These are phyloP conservation scores for Gelatoporia subvermispora DNA, from an alignment of 768 basidiomycete species.

Conservation along the genomic window DNA sequence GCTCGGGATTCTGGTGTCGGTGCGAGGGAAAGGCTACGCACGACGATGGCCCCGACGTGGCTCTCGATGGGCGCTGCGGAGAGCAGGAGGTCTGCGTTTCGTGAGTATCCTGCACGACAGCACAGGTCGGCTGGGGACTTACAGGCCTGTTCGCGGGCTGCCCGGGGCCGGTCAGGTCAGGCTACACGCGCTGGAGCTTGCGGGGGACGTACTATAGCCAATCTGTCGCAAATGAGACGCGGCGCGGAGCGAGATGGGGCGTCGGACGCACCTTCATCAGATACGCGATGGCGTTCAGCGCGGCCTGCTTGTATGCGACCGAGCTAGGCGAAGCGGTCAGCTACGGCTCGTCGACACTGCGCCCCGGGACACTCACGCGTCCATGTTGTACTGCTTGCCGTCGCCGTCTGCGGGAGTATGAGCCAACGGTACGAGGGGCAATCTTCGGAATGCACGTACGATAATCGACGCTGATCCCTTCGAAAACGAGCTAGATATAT, in stretches of 20 bases:
- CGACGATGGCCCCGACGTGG: slow-evolving; percentile 67
- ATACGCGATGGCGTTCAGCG: slow-evolving; percentile 71
- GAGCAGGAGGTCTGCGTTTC: slow-evolving; percentile 51
- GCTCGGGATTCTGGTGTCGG: not conserved
- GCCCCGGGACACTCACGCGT: slow-evolving; percentile 46
- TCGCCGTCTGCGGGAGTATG: too few species aligned
- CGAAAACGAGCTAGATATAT: slow-evolving; percentile 57
- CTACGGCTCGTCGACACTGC: not conserved
- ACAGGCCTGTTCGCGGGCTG: slow-evolving; percentile 78
- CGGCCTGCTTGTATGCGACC: slow-evolving; percentile 78
- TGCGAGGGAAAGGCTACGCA: too few species aligned
- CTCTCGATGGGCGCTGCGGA: slow-evolving; percentile 68
- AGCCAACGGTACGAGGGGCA: too few species aligned
- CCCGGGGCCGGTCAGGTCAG: not conserved
- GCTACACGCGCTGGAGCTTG: not conserved
- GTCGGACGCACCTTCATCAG: slow-evolving; percentile 48
- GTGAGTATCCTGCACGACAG: not conserved
- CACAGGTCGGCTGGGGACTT: slow-evolving; percentile 7
- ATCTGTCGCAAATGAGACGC: slow-evolving; percentile 31
- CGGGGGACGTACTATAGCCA: slow-evolving; percentile 56
- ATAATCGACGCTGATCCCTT: slow-evolving; percentile 69
- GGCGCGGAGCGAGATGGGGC: not conserved
- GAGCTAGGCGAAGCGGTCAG: slow-evolving; percentile 34
- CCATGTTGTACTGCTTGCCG: slow-evolving; percentile 75
- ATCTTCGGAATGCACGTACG: slow-evolving; percentile 45